Percentiles rank a stretch among this genome's conserved stretches.
Evolutionary conservation across 2,329 filamentous ascomycete species (phyloP).

Genomic region (Canariomyces notabilis): DNA sequence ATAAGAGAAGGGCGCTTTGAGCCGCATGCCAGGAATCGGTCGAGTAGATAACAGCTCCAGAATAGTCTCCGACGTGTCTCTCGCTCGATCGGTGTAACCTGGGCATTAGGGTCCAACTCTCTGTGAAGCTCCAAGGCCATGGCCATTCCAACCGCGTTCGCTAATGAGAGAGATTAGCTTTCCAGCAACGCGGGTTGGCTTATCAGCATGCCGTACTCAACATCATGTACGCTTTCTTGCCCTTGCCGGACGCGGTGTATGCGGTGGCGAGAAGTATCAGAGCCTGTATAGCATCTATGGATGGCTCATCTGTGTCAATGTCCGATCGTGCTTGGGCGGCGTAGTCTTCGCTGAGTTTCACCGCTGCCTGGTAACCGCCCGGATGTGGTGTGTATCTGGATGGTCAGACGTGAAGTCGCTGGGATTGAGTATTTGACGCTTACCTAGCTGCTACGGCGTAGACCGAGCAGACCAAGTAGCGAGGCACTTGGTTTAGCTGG

Average conservation of each 20-base stretch:
- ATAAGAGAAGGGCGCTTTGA: constrained; percentile 79
- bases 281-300: constrained; percentile 70
- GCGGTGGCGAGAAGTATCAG: constrained; percentile 70
- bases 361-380: constrained; percentile 61
- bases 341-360: constrained; percentile 67
- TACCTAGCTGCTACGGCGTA: constrained; percentile 61
- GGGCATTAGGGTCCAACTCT: constrained; percentile 60
- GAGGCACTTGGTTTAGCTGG: constrained; percentile 60
- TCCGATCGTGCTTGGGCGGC: constrained; percentile 63
- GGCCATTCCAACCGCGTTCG: constrained; percentile 74
- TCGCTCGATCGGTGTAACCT: constrained; percentile 61
- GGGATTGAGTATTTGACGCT: constrained; percentile 9
- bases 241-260: constrained; percentile 70
- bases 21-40: constrained; percentile 76
- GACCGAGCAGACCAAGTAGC: constrained; percentile 50
- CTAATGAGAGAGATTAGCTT: constrained; percentile 42
- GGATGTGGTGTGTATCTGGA: constrained; percentile 65
- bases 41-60: constrained; percentile 84
- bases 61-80: constrained; percentile 77
- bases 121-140: constrained; percentile 76
- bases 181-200: background rate
- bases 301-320: constrained; percentile 75
- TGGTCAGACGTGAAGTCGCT: constrained; percentile 17
- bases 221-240: constrained; percentile 83
- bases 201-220: constrained; percentile 51